Evolutionary conservation across 208 protist genomes (phyloP).

Genomic region (Phytomonas francai): DNA sequence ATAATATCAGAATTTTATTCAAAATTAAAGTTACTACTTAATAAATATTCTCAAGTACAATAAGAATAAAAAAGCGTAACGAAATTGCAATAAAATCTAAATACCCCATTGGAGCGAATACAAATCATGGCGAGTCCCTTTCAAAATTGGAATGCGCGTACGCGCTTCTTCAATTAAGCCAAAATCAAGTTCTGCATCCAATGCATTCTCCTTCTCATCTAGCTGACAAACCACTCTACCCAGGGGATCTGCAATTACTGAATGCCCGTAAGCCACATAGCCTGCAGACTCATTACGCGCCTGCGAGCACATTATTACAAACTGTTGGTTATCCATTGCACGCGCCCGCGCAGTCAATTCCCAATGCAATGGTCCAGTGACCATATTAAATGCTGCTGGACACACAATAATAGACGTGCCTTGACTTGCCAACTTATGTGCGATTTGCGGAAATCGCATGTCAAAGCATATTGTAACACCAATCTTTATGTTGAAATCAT

Average conservation of each 20-base stretch:
- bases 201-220: slow-evolving; percentile 54
- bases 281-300: slow-evolving; percentile 81
- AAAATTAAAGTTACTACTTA: slow-evolving; percentile 6
- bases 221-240: slow-evolving; percentile 58
- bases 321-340: slow-evolving; percentile 94
- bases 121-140: slow-evolving; percentile 64
- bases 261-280: slow-evolving; percentile 96
- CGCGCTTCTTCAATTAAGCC: slow-evolving; percentile 30
- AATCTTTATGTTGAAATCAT: slow-evolving; percentile 53
- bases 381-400: slow-evolving; percentile 98
- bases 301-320: slow-evolving; percentile 91
- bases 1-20: too few species aligned
- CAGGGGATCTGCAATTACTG: slow-evolving; percentile 91
- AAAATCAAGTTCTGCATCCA: slow-evolving; percentile 67
- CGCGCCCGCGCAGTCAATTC: slow-evolving; percentile 89
- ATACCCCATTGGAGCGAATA: slow-evolving; percentile 62
- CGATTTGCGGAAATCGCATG: slow-evolving; percentile 95
- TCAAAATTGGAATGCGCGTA: slow-evolving; percentile 69
- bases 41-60: slow-evolving; percentile 5
- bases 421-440: slow-evolving; percentile 51
- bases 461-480: slow-evolving; percentile 99
- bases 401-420: slow-evolving; percentile 92
- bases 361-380: slow-evolving; percentile 98
- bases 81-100: slow-evolving; percentile 10
- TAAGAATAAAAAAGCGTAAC: neutral